A percentile compares a stretch with the other conserved stretches of the same genome.
phyloP scores from a whole-genome alignment of 2,329 filamentous ascomycete species.

The Pyrenochaeta sp. region DNA sequence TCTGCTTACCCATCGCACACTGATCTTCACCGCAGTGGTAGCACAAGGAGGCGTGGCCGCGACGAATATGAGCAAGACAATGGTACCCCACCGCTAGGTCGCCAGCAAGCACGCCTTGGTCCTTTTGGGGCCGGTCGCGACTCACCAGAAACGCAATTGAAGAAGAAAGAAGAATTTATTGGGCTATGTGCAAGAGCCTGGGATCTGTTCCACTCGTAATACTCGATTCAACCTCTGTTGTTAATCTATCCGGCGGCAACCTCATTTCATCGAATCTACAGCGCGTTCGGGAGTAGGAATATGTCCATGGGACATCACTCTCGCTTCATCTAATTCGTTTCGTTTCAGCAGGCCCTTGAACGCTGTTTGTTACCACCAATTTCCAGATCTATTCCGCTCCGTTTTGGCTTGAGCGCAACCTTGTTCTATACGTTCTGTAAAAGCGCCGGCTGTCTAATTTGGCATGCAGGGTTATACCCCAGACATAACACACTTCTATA shows the following conservation, averaged over 20 bases:
- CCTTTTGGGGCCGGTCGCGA: constrained; percentile 84
- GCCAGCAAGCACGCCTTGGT: constrained; percentile 60
- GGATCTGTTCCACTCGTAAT: constrained; percentile 93
- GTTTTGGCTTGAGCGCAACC: constrained; percentile 2
- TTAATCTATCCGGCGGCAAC: constrained; percentile 18
- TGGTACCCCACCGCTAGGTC: constrained; percentile 82
- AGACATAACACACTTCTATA: constrained; percentile 11
- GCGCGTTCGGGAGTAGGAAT: constrained; percentile 34
- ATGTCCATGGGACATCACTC: constrained; percentile 26
- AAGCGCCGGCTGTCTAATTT: constrained; percentile 39
- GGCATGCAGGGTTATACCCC: constrained; percentile 31
- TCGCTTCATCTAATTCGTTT: constrained; percentile 34
- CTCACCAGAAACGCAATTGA: constrained; percentile 80
- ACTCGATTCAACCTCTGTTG: constrained; percentile 18
- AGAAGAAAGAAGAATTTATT: constrained; percentile 94
- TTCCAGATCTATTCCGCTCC: constrained; percentile 17
- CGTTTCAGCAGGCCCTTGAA: constrained; percentile 15
- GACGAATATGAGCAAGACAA: constrained; percentile 93
- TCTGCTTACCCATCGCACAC: constrained; percentile 39
- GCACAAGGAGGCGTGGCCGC: constrained; percentile 76
- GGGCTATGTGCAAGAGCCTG: constrained; percentile 86
- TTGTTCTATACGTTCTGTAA: constrained; percentile 22
- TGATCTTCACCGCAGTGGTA: constrained; percentile 61
- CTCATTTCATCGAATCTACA: constrained; percentile 18
- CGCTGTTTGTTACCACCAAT: constrained; percentile 21